Base-by-base conservation (phyloP, 495 filamentous ascomycete species). In the Letharia lupina region DNA sequence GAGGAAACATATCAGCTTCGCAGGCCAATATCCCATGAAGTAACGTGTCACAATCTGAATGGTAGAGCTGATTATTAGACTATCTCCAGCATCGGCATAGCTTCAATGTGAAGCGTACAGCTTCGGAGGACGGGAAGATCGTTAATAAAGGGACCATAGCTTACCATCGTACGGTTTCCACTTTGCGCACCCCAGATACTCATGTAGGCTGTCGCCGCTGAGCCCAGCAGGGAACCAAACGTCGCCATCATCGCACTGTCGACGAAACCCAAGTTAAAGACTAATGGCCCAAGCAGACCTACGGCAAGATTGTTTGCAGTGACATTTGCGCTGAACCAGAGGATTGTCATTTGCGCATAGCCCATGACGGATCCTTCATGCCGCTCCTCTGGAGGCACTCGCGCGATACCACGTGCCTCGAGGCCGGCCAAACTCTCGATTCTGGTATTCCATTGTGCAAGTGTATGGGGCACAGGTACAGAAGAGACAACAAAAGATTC, bases 11-110 rank as follows among this genome's bases (percentile, higher is more conserved):
- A 87, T 84, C 13, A 91, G 67, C 74, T 89, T 91, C 57, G 83
- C 82, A 1, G 89, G 89, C 76, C 86, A 91, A 75, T 88, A 91
- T 9, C 89, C 89, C 87, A 91, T 91, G 60, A 85, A 83, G 71
- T 87, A 91, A 9, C 89, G 82, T 8, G 84, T 77, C 50, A 89
- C 81, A 54, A 91, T 84, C 86, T 87, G 70, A 35, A 16, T 35
- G 2, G 23, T 12, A 23, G 48, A 48, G 48, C 10, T 16, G 9
- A 11, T 50, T 52, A 31, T 52, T 6, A 31, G 23, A 31, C 23
- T 12, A 15, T 52, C 48, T 4, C 23, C 28, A 52, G 23, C 48
- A 52, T 28, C 48, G n/a, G n/a, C 18, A n/a, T 48, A n/a, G 13
- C 2, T 23, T 52, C 2, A 13, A 12, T 4, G 3, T 28, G 48